These are phyloP conservation scores for Quillaja saponaria DNA, from an alignment of 306 rosid genomes.

Conservation along the genomic window DNA sequence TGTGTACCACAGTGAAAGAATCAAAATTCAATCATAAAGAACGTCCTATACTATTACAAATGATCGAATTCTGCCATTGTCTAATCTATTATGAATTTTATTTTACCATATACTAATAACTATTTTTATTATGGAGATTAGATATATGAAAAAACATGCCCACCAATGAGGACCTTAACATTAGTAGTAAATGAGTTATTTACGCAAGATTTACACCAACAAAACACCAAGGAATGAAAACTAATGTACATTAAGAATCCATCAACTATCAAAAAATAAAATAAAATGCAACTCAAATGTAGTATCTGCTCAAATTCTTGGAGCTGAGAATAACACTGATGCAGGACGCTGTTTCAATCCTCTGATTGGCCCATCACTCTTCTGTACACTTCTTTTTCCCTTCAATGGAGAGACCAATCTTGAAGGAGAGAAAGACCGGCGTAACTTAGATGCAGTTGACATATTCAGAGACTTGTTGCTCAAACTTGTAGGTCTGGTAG, in stretches of 20 bases:
- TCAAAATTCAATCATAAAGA: no score
- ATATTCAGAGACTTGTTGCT: constrained; percentile 64
- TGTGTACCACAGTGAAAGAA: no score
- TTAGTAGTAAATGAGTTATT: not conserved
- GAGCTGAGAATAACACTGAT: constrained; percentile 45
- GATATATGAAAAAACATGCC: no score
- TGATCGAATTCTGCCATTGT: no score
- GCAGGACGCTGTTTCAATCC: constrained; percentile 70
- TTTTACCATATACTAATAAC: no score
- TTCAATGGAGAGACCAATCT: constrained; percentile 73
- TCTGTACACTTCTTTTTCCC: constrained; percentile 52
- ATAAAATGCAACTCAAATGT: not conserved
- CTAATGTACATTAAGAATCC: constrained; percentile 64
- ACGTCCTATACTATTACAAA: no score
- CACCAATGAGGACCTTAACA: not conserved
- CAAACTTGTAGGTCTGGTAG: constrained; percentile 36
- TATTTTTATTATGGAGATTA: no score
- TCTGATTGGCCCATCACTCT: constrained; percentile 44
- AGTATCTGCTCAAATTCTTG: constrained; percentile 36
- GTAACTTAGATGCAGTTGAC: constrained; percentile 61
- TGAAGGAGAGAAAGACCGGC: constrained; percentile 76
- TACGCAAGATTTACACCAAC: constrained; percentile 21
- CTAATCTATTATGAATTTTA: no score
- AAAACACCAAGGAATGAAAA: constrained; percentile 17
- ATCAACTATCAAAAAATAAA: constrained; percentile 22